A percentile compares a stretch with the other conserved stretches of the same genome.
These are phyloP conservation scores for Oryza longistaminata DNA, from an alignment of 176 grass and related monocot species.

Conservation along the genomic window DNA sequence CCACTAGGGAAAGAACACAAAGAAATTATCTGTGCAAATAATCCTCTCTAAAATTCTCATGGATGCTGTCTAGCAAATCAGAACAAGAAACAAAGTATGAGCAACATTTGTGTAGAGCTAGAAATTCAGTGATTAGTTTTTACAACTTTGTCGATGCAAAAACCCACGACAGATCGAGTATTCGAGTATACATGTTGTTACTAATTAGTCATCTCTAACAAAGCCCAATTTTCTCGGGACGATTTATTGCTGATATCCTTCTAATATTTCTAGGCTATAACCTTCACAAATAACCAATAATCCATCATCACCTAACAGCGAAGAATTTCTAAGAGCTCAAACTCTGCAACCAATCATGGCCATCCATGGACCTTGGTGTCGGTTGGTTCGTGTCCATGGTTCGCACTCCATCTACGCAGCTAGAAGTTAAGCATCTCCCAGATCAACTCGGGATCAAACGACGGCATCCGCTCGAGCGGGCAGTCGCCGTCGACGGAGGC, in stretches of 20 bases:
- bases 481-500: slow-evolving; percentile 43
- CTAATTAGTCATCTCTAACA: slow-evolving; percentile 9
- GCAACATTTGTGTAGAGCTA: background rate
- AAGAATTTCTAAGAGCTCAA: slow-evolving; percentile 24
- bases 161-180: slow-evolving; percentile 26
- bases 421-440: slow-evolving; percentile 79
- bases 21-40: background rate
- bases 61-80: background rate
- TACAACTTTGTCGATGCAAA: slow-evolving; percentile 37
- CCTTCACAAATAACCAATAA: slow-evolving; percentile 10
- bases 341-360: slow-evolving; percentile 18
- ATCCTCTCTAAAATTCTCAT: background rate
- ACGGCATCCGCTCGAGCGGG: slow-evolving; percentile 70
- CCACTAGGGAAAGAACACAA: background rate
- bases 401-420: slow-evolving; percentile 27
- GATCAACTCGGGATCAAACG: slow-evolving; percentile 84
- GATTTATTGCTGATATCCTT: slow-evolving; percentile 38
- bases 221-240: slow-evolving; percentile 31
- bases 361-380: slow-evolving; percentile 14
- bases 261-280: slow-evolving; percentile 31
- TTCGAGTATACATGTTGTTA: slow-evolving; percentile 3
- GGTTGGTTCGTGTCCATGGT: slow-evolving; percentile 2
- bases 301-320: slow-evolving; percentile 21
- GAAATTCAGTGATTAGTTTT: slow-evolving; percentile 7
- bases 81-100: slow-evolving; percentile 5